Conservation (phyloP, 2,329 filamentous ascomycete genomes). For the Xylaria sp. region DNA sequence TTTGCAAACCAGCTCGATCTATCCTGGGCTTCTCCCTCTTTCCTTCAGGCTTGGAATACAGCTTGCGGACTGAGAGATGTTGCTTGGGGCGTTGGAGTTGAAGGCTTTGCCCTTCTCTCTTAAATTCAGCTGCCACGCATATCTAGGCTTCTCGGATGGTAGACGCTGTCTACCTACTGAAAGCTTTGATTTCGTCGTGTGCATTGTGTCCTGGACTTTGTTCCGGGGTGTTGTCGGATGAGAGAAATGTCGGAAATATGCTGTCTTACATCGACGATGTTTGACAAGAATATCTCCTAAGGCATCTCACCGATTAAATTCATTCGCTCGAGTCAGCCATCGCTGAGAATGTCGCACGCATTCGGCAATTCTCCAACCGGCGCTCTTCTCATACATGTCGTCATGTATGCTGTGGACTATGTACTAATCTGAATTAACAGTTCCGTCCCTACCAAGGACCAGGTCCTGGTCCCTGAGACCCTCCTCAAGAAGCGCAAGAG, state of each 20-base stretch:
- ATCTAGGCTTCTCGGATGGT: constrained; percentile 29
- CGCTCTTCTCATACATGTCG: constrained; percentile 71
- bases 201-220: constrained; percentile 57
- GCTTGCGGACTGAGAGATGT: constrained; percentile 67
- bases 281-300: not conserved
- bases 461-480: constrained; percentile 98
- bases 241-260: constrained; percentile 56
- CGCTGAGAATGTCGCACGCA: constrained; percentile 89
- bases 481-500: constrained; percentile 99
- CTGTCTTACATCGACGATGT: constrained; percentile 21
- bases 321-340: constrained; percentile 83
- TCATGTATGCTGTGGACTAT: constrained; percentile 70
- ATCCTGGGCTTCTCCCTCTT: constrained; percentile 72
- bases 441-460: constrained; percentile 91
- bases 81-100: constrained; percentile 80
- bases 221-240: constrained; percentile 81
- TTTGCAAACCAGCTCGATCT: constrained; percentile 79
- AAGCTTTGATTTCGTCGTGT: constrained; percentile 53
- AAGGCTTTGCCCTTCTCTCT: constrained; percentile 75
- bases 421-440: constrained; percentile 83
- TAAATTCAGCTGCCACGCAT: constrained; percentile 76
- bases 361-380: constrained; percentile 92
- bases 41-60: constrained; percentile 57
- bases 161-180: not conserved
- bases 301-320: constrained; percentile 80